Conservation (phyloP, 2,329 filamentous ascomycete species). For the Venturia asperata region DNA sequence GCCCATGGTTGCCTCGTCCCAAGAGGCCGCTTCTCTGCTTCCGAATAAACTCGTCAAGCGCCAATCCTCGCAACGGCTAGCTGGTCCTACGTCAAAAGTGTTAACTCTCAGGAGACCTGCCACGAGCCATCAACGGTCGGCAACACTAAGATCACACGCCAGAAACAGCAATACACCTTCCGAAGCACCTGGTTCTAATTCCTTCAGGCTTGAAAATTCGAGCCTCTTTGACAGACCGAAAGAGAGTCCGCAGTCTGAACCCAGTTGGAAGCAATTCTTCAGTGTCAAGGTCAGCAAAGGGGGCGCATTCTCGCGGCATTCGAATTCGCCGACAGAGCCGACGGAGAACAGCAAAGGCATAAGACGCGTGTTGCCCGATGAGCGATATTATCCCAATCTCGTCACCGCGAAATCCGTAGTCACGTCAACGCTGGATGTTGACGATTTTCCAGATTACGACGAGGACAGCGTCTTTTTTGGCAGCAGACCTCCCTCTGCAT, state of each 20-base stretch:
- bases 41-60: slow-evolving; percentile 77
- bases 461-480: slow-evolving; percentile 34
- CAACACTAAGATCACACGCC: slow-evolving; percentile 32
- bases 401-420: slow-evolving; percentile 39
- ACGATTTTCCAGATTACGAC: slow-evolving; percentile 33
- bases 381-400: slow-evolving; percentile 41
- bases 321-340: slow-evolving; percentile 32
- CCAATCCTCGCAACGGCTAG: slow-evolving; percentile 49
- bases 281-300: slow-evolving; percentile 29
- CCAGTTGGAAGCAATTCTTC: slow-evolving; percentile 34
- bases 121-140: slow-evolving; percentile 71
- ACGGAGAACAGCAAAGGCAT: slow-evolving; percentile 28
- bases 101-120: slow-evolving; percentile 64
- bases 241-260: slow-evolving; percentile 21
- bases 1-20: slow-evolving; percentile 49
- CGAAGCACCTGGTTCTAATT: not conserved
- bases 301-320: slow-evolving; percentile 32
- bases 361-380: slow-evolving; percentile 40
- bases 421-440: slow-evolving; percentile 29
- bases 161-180: not conserved
- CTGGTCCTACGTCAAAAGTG: slow-evolving; percentile 46
- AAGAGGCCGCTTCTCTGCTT: slow-evolving; percentile 37
- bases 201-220: not conserved
- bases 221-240: not conserved
- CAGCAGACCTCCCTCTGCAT: slow-evolving; percentile 35